Evolutionary conservation across 2,329 filamentous ascomycete species (phyloP).

Genomic region (Chrysosporium keratinophilum): DNA sequence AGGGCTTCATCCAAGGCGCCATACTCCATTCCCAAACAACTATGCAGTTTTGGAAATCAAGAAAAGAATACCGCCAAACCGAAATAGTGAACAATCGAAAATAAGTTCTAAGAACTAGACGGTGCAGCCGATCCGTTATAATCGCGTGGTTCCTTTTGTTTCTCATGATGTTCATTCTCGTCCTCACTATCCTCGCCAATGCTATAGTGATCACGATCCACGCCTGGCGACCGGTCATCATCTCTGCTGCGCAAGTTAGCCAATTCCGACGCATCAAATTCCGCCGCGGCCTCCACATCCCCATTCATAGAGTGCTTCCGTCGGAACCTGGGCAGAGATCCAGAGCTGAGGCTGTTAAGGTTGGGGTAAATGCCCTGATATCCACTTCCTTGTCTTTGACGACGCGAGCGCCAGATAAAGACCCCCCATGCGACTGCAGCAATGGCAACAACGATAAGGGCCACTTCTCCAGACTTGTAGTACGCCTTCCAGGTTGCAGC

Average conservation of each 20-base stretch:
- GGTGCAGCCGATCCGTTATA: background rate
- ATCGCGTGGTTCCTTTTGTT: background rate
- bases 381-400: conserved; percentile 37
- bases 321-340: conserved; percentile 39
- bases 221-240: conserved; percentile 19
- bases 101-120: background rate
- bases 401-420: conserved; percentile 50
- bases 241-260: conserved; percentile 40
- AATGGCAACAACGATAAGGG: conserved; percentile 68
- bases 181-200: conserved; percentile 38
- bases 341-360: conserved; percentile 27
- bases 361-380: conserved; percentile 37
- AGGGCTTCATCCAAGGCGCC: background rate
- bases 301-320: conserved; percentile 30
- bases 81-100: background rate
- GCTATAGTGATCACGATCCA: conserved; percentile 36
- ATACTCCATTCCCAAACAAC: background rate
- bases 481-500: conserved; percentile 84
- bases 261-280: conserved; percentile 53
- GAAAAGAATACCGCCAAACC: background rate
- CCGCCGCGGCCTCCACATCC: conserved; percentile 49
- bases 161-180: background rate
- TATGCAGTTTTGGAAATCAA: conserved; percentile 4
- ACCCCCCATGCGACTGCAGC: conserved; percentile 66
- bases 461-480: conserved; percentile 74